Evolutionary conservation across 805 yeast genomes (phyloP), one percentile per base, ranked within the genome.

Genomic region (Jamesozyma hellenica): DNA sequence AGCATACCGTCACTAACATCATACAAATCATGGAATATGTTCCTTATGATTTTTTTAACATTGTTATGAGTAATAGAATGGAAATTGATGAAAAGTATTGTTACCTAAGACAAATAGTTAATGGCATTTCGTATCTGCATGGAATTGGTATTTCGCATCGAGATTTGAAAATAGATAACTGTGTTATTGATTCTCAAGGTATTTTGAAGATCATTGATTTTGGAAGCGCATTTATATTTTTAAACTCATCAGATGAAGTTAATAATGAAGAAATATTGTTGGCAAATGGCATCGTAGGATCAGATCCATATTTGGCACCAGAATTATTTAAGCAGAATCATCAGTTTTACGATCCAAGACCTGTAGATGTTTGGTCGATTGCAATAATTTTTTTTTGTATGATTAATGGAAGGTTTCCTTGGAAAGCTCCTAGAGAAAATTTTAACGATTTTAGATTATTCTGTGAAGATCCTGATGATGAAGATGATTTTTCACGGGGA

Each of bases 301-400:
- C 94, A 2, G 98, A 90, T 60, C 97, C 98, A 2, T 90, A 90
- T 55, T 65, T 90, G 45, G 92, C 96, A 0, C 97, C 97, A 0
- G 98, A 90, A 59, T 88, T 90, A 32, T 70, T 90, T 41, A 33
- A 41, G 3, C 34, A 38, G 13, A 34, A 40, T 27, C 63, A 64
- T 39, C 33, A 45, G 4, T 30, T 49, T 0, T 90, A 90, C 59
- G 96, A 90, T 58, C 92, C 96, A 15, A 74, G 92, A 38, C 78
- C 81, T 5, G 85, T 79, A 2, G 98, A 90, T 58, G 75, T 88
- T 17, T 90, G 98, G 98, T 84, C 95, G 1, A 67, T 85, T 39
- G 97, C 95, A 0, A 84, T 90, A 23, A 85, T 92, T 39, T 90
- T 73, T 56, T 86, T 95, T 58, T 88, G 97, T 63, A 83, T 87